Conservation (phyloP, 192 early-diverging fungal species). For the Paraglomus brasilianum region DNA sequence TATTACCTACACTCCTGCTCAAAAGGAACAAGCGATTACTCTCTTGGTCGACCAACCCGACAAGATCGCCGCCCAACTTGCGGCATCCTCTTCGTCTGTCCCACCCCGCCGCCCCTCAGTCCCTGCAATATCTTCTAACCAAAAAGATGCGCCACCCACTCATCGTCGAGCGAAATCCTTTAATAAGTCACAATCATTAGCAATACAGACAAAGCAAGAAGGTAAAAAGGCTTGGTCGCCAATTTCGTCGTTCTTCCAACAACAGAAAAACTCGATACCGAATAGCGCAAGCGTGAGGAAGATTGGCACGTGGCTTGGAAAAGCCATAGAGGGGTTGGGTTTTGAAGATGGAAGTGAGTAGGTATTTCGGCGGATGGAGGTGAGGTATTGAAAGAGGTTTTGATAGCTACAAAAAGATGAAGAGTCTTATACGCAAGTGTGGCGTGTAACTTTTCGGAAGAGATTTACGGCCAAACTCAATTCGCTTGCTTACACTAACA, state of each 20-base stretch:
- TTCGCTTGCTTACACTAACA: too few relatives aligned
- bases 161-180: conserved; percentile 20
- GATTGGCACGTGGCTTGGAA: conserved; percentile 56
- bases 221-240: conserved; percentile 48
- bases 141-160: conserved; percentile 4
- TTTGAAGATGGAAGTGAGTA: conserved; percentile 52
- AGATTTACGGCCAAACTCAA: too few relatives aligned
- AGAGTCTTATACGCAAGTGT: too few relatives aligned
- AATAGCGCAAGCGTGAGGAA: conserved; percentile 48
- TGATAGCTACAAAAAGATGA: too few relatives aligned
- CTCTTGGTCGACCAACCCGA: conserved; percentile 60
- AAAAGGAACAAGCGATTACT: conserved; percentile 57
- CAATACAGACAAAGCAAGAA: conserved; percentile 20
- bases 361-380: not conserved
- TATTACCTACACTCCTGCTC: not conserved
- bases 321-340: conserved; percentile 65
- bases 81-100: conserved; percentile 26
- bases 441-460: too few relatives aligned
- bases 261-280: conserved; percentile 48
- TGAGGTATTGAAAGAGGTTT: too few relatives aligned
- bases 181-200: not conserved
- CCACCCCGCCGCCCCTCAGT: conserved; percentile 36
- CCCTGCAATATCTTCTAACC: conserved; percentile 11
- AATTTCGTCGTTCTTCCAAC: conserved; percentile 53
- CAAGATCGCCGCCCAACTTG: conserved; percentile 48